Evolutionary conservation across 352 stramenopile species (phyloP), one percentile per base, ranked within the genome.

Genomic region (Saprolegnia parasitica): DNA sequence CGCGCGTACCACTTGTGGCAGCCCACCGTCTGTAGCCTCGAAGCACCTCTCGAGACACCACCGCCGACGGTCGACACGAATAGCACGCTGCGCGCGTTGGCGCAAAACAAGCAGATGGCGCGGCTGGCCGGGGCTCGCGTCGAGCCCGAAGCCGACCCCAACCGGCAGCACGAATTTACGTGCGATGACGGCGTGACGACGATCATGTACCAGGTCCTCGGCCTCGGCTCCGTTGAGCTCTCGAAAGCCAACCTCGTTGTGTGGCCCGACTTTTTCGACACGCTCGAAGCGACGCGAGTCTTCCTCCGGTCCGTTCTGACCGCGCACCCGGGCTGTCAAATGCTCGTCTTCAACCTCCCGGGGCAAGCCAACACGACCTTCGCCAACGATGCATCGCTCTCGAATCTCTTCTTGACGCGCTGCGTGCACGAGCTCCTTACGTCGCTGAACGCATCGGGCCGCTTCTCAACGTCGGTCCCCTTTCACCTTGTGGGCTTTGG

Each of bases 261-360:
- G 2, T 91, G 97, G 62, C 87, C 97, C 63, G 92, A 98, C 66
- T 84, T 98, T 5, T 98, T 98, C 71, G 92, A 98, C 72, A 97
- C 91, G 0, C 76, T 94, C 49, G 92, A 97, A 50, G 88, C 83
- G 66, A 95, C 86, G 15, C 83, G 87, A 55, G 87, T 97, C 0
- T 91, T 97, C 21, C 95, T 97, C 49, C 80, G 86, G 26, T 73
- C 86, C 3, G 77, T 98, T 26, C 62, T 96, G 5, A 78, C 81
- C 2, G 79, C 86, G 56, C 80, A 96, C 49, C 73, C 90, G 5
- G 93, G 90, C 6, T 86, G 87, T 6, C 87, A 93, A 62, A 84
- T 88, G 4, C 74, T 98, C 10, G 76, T 96, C 37, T 97, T 98
- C 72, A 98, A 98, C 72, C 81, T 96, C 20, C 91, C 93, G 0